These are phyloP conservation scores for Malus fusca DNA, from an alignment of 306 rosid genomes.

Conservation along the genomic window DNA sequence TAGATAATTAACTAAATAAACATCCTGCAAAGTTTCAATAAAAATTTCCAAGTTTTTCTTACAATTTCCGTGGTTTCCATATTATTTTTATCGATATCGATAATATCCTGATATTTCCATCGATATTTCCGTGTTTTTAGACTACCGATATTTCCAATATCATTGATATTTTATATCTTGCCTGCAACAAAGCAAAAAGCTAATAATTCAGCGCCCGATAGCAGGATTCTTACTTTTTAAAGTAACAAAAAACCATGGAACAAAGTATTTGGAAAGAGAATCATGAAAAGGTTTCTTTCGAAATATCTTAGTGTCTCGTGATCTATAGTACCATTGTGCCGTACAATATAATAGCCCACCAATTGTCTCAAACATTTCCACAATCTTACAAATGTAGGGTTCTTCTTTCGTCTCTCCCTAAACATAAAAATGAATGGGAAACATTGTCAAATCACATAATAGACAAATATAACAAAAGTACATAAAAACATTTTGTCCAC, in stretches of 20 bases:
- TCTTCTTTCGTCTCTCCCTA: conserved; percentile 47
- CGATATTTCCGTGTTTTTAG: no score
- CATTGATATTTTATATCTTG: no score
- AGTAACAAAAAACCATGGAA: not conserved
- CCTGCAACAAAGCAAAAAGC: conserved; percentile 23
- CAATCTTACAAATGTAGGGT: conserved; percentile 47
- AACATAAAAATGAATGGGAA: not conserved
- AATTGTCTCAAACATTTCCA: conserved; percentile 57
- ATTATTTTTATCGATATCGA: no score
- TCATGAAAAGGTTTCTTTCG: not conserved
- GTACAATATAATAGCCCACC: not conserved
- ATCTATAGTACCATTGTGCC: conserved; percentile 47
- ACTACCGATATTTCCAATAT: no score
- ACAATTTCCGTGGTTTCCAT: no score
- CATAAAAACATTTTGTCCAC: not conserved
- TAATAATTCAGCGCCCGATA: not conserved
- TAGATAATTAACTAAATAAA: no score
- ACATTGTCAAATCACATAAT: not conserved
- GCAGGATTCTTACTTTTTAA: not conserved
- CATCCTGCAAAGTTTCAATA: no score
- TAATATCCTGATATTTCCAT: no score
- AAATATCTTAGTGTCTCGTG: conserved; percentile 46
- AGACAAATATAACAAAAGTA: not conserved
- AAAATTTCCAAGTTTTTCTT: no score
- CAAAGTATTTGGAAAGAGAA: not conserved